A percentile compares a stretch with the other conserved stretches of the same genome.
These are phyloP conservation scores for Trichoderma oligosporum DNA, from an alignment of 2,329 filamentous ascomycete species.

Conservation along the genomic window DNA sequence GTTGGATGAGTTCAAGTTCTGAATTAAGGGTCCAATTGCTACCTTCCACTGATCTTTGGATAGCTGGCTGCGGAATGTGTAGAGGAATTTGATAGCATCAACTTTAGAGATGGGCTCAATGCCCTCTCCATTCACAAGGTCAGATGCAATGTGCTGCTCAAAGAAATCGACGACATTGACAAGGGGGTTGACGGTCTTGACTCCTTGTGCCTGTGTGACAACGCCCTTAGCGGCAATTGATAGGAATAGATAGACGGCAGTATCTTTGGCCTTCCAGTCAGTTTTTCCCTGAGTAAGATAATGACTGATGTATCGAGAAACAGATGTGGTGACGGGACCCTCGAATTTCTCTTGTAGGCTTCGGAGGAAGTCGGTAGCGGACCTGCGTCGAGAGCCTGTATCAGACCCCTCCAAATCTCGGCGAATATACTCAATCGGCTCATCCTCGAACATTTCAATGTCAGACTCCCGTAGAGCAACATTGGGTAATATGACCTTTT, in stretches of 20 bases:
- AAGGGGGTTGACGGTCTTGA: slow-evolving; percentile 81
- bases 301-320: slow-evolving; percentile 79
- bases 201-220: slow-evolving; percentile 81
- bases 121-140: slow-evolving; percentile 67
- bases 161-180: slow-evolving; percentile 95
- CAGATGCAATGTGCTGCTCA: slow-evolving; percentile 84
- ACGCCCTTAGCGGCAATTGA: slow-evolving; percentile 90
- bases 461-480: slow-evolving; percentile 89
- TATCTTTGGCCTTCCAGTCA: slow-evolving; percentile 97
- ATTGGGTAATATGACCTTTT: slow-evolving; percentile 94
- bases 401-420: slow-evolving; percentile 94
- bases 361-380: slow-evolving; percentile 90
- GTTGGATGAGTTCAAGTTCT: slow-evolving; percentile 83
- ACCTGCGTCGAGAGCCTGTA: slow-evolving; percentile 84
- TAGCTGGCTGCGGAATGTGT: slow-evolving; percentile 93
- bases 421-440: slow-evolving; percentile 97
- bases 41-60: slow-evolving; percentile 88
- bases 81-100: slow-evolving; percentile 96
- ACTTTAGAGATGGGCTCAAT: slow-evolving; percentile 88
- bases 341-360: slow-evolving; percentile 89
- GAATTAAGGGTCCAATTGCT: slow-evolving; percentile 83
- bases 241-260: slow-evolving; percentile 93
- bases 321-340: slow-evolving; percentile 76
- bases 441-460: slow-evolving; percentile 93
- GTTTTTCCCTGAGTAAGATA: slow-evolving; percentile 76